These are phyloP conservation scores for Nymphaea thermarum DNA, from an alignment of 164 flowering plant species.

Conservation along the genomic window DNA sequence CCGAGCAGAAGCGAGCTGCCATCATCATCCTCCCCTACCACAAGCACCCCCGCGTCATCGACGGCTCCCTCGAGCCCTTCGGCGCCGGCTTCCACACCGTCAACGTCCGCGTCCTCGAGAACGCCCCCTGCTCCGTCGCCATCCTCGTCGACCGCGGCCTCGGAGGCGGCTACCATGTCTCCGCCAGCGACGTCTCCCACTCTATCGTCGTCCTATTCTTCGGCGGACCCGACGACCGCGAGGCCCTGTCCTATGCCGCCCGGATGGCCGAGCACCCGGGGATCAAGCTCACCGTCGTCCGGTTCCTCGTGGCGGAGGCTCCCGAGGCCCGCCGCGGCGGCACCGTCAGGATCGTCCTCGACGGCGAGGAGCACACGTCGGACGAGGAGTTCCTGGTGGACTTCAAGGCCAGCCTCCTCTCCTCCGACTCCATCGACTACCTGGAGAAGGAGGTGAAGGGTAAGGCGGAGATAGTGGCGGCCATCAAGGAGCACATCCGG, in stretches of 20 bases:
- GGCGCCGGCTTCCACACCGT: conserved; percentile 20
- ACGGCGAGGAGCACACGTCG: conserved; percentile 4
- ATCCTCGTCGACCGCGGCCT: conserved; percentile 41
- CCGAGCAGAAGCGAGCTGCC: conserved; percentile 29
- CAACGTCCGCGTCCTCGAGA: conserved; percentile 20
- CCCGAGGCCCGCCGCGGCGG: not conserved
- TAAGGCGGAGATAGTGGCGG: conserved; percentile 9
- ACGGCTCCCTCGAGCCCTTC: conserved; percentile 31
- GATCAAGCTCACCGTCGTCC: conserved; percentile 20
- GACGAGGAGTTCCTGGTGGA: conserved; percentile 12
- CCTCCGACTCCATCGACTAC: conserved; percentile 8
- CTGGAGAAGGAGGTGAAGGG: conserved; percentile 21
- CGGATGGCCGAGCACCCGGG: conserved; percentile 51
- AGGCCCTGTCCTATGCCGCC: conserved; percentile 29
- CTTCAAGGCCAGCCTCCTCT: not conserved
- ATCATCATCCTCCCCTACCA: conserved; percentile 41
- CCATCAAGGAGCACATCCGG: conserved; percentile 12
- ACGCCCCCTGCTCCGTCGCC: conserved; percentile 41
- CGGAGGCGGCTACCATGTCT: conserved; percentile 32
- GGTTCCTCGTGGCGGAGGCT: conserved; percentile 12
- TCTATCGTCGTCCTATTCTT: conserved; percentile 20
- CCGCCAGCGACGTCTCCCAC: conserved; percentile 29
- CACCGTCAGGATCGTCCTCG: not conserved
- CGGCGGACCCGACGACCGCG: conserved; percentile 37
- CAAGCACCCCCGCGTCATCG: conserved; percentile 30